These are phyloP conservation scores for Cytospora mali DNA, from an alignment of 2,329 filamentous ascomycete species.

Conservation along the genomic window DNA sequence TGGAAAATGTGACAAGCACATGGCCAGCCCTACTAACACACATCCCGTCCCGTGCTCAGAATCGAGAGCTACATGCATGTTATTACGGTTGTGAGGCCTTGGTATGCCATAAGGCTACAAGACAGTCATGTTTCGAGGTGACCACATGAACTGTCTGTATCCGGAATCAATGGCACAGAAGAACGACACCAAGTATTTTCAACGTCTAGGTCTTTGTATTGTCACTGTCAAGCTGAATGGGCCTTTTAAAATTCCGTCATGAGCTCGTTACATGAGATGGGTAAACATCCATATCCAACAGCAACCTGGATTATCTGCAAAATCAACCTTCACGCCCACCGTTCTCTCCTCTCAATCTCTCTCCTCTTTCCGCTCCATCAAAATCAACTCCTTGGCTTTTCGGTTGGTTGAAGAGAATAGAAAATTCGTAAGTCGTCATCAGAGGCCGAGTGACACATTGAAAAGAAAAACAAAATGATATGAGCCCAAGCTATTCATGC, in stretches of 20 bases:
- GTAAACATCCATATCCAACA: slow-evolving; percentile 18
- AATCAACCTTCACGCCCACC: not conserved
- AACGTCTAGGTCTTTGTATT: slow-evolving; percentile 13
- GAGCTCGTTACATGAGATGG: slow-evolving; percentile 25
- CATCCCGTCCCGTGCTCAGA: not conserved
- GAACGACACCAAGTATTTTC: not conserved
- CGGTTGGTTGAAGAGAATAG: slow-evolving; percentile 25
- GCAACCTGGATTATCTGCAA: slow-evolving; percentile 8
- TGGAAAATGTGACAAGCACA: not conserved
- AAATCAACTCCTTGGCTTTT: slow-evolving; percentile 22
- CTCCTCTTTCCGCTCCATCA: not conserved
- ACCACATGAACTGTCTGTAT: too few species aligned
- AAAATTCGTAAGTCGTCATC: slow-evolving; percentile 43
- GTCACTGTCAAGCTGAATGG: slow-evolving; percentile 6
- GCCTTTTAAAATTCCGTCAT: slow-evolving; percentile 22
- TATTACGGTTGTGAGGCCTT: too few species aligned
- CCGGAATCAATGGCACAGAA: not conserved
- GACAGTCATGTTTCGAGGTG: not conserved
- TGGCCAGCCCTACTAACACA: not conserved
- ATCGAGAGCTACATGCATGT: too few species aligned
- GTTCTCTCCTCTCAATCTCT: not conserved
- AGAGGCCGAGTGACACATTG: slow-evolving; percentile 28
- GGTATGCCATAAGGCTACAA: too few species aligned
- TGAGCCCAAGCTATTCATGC: slow-evolving; percentile 1
- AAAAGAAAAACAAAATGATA: slow-evolving; percentile 30